Evolutionary conservation across 1,139 yeast species (phyloP).

Genomic region (Yamadazyma jaroonii): DNA sequence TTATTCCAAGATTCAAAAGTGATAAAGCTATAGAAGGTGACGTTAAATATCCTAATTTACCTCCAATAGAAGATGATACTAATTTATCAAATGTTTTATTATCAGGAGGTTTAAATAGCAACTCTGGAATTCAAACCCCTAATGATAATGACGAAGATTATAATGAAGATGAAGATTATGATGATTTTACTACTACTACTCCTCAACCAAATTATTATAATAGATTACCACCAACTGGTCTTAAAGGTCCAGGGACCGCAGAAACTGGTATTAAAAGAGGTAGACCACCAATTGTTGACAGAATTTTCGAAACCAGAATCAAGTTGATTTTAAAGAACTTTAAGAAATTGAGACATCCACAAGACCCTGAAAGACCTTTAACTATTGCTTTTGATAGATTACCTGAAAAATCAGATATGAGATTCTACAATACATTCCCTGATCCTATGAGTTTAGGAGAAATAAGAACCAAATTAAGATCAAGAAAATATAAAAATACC

Average conservation of each 20-base stretch:
- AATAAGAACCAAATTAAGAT: slow-evolving; percentile 80
- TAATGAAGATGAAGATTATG: slow-evolving; percentile 35
- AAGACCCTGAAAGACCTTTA: slow-evolving; percentile 46
- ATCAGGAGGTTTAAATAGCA: slow-evolving; percentile 1
- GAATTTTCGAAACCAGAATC: slow-evolving; percentile 90
- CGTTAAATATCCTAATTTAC: slow-evolving; percentile 66
- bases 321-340: slow-evolving; percentile 80
- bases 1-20: slow-evolving; percentile 52
- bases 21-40: slow-evolving; percentile 40
- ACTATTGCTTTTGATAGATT: slow-evolving; percentile 72
- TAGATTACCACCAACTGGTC: background rate
- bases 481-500: slow-evolving; percentile 75
- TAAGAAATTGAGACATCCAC: slow-evolving; percentile 64
- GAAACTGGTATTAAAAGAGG: slow-evolving; percentile 80
- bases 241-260: slow-evolving; percentile 5
- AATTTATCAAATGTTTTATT: slow-evolving; percentile 7
- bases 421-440: slow-evolving; percentile 60
- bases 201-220: slow-evolving; percentile 4
- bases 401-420: slow-evolving; percentile 71
- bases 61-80: slow-evolving; percentile 61
- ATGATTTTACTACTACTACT: slow-evolving; percentile 5
- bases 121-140: background rate
- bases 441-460: slow-evolving; percentile 82
- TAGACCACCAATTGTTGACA: slow-evolving; percentile 93
- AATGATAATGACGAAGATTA: slow-evolving; percentile 34